Conservation (phyloP, 805 yeast species). For the Metschnikowia vanudenii region DNA sequence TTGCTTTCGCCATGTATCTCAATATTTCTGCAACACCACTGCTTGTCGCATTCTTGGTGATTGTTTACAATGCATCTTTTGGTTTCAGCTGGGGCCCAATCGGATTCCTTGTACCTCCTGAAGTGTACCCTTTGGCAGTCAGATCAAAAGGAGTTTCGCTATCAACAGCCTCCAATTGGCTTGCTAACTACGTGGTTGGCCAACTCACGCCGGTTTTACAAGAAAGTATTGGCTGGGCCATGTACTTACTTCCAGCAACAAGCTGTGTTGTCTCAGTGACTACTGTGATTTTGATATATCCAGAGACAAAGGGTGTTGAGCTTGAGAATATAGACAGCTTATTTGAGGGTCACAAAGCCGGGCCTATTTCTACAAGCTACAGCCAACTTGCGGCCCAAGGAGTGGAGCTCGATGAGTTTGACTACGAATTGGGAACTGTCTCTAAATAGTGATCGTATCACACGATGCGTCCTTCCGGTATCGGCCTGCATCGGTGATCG, state of each 20-base stretch:
- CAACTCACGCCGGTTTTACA: slow-evolving; percentile 45
- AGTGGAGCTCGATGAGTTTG: slow-evolving; percentile 28
- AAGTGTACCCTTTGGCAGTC: slow-evolving; percentile 42
- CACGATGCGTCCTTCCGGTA: not conserved
- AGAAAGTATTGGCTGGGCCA: slow-evolving; percentile 39
- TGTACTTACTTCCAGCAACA: slow-evolving; percentile 41
- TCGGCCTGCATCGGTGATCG: not conserved
- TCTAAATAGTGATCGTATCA: slow-evolving; percentile 2
- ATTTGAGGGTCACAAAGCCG: slow-evolving; percentile 33
- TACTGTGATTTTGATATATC: slow-evolving; percentile 37
- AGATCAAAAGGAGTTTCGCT: slow-evolving; percentile 45
- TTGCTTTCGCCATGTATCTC: slow-evolving; percentile 35
- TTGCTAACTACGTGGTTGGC: slow-evolving; percentile 45
- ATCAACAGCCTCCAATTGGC: slow-evolving; percentile 46
- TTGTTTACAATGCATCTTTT: slow-evolving; percentile 42
- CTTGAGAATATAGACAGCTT: slow-evolving; percentile 42
- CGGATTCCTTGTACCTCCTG: slow-evolving; percentile 45
- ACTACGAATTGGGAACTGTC: slow-evolving; percentile 18
- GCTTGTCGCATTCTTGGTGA: slow-evolving; percentile 40
- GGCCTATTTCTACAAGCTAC: slow-evolving; percentile 18
- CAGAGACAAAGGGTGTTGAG: slow-evolving; percentile 46
- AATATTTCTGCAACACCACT: slow-evolving; percentile 35
- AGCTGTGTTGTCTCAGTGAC: slow-evolving; percentile 36
- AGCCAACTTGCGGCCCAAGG: slow-evolving; percentile 10
- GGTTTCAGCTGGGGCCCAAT: slow-evolving; percentile 50